Conservation (phyloP, 371 early-diverging fungal species). For the Umbelopsis sp. region DNA sequence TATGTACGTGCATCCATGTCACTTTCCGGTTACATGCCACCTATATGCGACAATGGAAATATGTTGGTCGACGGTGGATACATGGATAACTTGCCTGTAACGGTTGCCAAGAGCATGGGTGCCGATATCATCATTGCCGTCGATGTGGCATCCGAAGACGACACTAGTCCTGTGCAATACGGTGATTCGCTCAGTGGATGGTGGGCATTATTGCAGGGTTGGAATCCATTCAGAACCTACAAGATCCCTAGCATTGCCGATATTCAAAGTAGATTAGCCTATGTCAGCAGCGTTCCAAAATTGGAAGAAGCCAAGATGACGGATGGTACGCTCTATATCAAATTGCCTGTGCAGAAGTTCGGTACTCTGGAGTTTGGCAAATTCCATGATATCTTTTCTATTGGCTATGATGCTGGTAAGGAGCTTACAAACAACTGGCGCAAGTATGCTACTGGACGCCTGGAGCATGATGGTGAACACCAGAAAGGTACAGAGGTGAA, state of each 20-base stretch:
- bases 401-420: constrained; percentile 91
- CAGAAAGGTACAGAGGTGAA: constrained; percentile 50
- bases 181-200: constrained; percentile 97
- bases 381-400: constrained; percentile 89
- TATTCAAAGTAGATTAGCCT: constrained; percentile 96
- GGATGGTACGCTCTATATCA: constrained; percentile 86
- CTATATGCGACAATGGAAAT: constrained; percentile 94
- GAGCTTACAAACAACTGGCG: constrained; percentile 86
- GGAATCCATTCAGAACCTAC: constrained; percentile 78
- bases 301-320: constrained; percentile 89
- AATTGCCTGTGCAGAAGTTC: constrained; percentile 88
- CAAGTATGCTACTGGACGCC: constrained; percentile 52
- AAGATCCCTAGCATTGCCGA: constrained; percentile 95
- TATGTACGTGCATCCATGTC: constrained; percentile 99
- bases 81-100: constrained; percentile 98
- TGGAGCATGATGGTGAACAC: constrained; percentile 32
- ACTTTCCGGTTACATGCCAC: constrained; percentile 93
- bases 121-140: constrained; percentile 97
- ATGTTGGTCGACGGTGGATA: constrained; percentile 99
- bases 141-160: constrained; percentile 92
- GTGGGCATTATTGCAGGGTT: constrained; percentile 86
- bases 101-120: constrained; percentile 89
- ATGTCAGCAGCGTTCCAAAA: constrained; percentile 91
- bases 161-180: constrained; percentile 88
- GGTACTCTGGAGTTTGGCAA: constrained; percentile 95